phyloP scores from a whole-genome alignment of 2,329 filamentous ascomycete species.

The Talaromyces sp. region DNA sequence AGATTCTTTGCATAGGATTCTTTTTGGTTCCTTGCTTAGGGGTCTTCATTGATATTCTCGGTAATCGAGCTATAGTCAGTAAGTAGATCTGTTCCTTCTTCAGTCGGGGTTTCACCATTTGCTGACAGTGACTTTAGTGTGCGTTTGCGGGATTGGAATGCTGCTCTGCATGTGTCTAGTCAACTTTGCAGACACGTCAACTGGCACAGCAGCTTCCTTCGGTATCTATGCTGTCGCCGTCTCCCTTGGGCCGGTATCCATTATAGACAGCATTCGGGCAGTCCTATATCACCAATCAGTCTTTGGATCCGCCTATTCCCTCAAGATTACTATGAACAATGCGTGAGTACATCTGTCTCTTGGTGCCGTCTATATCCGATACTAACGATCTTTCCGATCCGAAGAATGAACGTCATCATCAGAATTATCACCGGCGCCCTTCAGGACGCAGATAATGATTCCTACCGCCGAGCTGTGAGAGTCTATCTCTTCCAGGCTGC shows the following conservation, averaged over 20 bases:
- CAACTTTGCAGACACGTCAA: constrained; percentile 49
- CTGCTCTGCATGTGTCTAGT: constrained; percentile 54
- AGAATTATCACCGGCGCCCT: constrained; percentile 57
- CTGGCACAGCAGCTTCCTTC: constrained; percentile 58
- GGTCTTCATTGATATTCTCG: constrained; percentile 55
- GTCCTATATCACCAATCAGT: constrained; percentile 59
- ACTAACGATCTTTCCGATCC: background rate
- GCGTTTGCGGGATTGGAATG: constrained; percentile 50
- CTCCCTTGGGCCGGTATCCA: constrained; percentile 55
- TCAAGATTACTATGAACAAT: constrained; percentile 63
- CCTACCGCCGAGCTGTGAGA: constrained; percentile 54
- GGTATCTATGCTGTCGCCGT: constrained; percentile 58
- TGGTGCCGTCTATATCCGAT: too few relatives aligned
- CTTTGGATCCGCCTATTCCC: constrained; percentile 58
- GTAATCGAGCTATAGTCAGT: constrained; percentile 50
- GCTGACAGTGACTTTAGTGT: constrained; percentile 23
- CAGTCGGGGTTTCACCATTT: constrained; percentile 22
- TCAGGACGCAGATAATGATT: constrained; percentile 57
- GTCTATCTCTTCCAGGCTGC: constrained; percentile 56
- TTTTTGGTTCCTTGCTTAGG: constrained; percentile 58
- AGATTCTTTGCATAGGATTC: constrained; percentile 35
- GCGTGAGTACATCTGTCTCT: constrained; percentile 30
- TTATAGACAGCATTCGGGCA: constrained; percentile 61
- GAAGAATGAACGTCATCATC: constrained; percentile 59
- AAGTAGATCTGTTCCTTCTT: constrained; percentile 20